Conservation (phyloP, 2,329 filamentous ascomycete species). For the Xylariaceae sp. region DNA sequence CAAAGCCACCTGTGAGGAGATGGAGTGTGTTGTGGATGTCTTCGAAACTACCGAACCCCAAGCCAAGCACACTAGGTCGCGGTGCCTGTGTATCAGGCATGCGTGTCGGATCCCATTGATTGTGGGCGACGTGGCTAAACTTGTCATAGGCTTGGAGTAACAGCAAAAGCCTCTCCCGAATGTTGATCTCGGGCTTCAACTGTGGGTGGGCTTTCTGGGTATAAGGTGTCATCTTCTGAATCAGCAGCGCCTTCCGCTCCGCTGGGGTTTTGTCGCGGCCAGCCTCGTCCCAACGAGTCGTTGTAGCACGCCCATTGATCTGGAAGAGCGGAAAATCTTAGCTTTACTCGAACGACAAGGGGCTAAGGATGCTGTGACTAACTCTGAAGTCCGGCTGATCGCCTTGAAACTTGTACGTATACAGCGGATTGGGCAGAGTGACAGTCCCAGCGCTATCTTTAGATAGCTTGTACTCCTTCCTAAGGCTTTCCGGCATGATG, state of each 20-base stretch:
- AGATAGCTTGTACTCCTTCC: not conserved
- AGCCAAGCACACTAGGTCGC: not conserved
- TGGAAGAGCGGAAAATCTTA: no score
- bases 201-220: not conserved
- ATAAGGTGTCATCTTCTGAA: not conserved
- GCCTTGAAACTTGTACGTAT: not conserved
- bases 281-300: not conserved
- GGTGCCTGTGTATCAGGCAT: not conserved
- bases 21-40: not conserved
- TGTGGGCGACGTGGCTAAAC: not conserved
- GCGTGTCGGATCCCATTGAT: not conserved
- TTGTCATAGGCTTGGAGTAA: not conserved
- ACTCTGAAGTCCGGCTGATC: no score
- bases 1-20: not conserved
- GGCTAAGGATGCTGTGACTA: no score
- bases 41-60: not conserved
- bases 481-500: not conserved
- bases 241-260: not conserved
- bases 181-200: not conserved
- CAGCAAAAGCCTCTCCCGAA: not conserved
- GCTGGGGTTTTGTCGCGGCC: not conserved
- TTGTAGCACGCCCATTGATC: not conserved
- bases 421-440: not conserved
- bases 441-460: not conserved
- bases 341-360: no score